Percentiles rank a stretch among this genome's conserved stretches.
Evolutionary conservation across 306 rosid genomes (phyloP).

Genomic region (Pyrus bretschneideri): DNA sequence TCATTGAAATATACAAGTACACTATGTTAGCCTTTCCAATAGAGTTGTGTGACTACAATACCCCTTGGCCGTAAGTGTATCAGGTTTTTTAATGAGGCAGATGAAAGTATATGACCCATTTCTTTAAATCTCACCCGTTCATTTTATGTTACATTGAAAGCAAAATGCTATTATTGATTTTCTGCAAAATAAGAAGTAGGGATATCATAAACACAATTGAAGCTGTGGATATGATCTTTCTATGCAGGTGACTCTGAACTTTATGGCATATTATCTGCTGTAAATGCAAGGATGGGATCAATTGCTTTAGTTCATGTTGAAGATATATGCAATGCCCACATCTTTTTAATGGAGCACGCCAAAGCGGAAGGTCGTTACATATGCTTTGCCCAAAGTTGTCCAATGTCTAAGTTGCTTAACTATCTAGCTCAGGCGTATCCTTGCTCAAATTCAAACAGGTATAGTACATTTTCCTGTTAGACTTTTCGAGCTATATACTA

Average conservation of each 20-base stretch:
- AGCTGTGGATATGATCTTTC: conserved; percentile 3
- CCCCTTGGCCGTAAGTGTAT: background rate
- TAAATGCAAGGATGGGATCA: conserved; percentile 79
- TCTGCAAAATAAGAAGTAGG: background rate
- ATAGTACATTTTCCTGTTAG: background rate
- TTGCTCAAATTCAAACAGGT: conserved; percentile 25
- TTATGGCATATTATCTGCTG: conserved; percentile 47
- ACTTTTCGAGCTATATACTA: background rate
- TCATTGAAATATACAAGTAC: background rate
- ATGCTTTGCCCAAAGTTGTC: conserved; percentile 46
- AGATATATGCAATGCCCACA: conserved; percentile 73
- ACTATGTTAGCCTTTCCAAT: background rate
- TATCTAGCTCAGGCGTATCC: conserved; percentile 42
- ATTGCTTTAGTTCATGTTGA: conserved; percentile 61
- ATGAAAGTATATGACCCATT: background rate
- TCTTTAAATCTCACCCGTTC: no score
- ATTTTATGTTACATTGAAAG: background rate
- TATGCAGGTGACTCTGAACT: conserved; percentile 43
- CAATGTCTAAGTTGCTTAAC: conserved; percentile 33
- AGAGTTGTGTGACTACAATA: no score
- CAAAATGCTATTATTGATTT: no score
- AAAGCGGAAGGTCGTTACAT: conserved; percentile 59
- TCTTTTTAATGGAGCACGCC: conserved; percentile 66
- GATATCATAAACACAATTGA: background rate
- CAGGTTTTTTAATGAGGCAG: no score